A percentile compares a stretch with the other conserved stretches of the same genome.
Conservation (phyloP, 2,329 filamentous ascomycete genomes). For the Aspergillus pseudonomiae region DNA sequence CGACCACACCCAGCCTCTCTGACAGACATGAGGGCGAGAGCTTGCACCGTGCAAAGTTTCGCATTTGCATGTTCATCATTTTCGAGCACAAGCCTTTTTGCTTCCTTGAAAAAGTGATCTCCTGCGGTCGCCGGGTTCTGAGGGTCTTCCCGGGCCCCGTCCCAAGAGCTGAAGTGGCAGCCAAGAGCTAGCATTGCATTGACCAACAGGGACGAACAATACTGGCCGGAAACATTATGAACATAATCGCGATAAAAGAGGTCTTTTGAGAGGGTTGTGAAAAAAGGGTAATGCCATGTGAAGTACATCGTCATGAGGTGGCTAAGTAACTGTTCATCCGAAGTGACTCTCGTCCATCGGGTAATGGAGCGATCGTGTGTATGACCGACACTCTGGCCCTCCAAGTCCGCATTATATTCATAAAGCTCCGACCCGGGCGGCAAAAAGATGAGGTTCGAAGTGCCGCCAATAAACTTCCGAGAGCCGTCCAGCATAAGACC, state of each 20-base stretch:
- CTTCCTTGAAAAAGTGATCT: slow-evolving; percentile 94
- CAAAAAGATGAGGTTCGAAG: slow-evolving; percentile 87
- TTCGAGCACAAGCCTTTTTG: slow-evolving; percentile 84
- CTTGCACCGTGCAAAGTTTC: slow-evolving; percentile 86
- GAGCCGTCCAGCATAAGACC: slow-evolving; percentile 85
- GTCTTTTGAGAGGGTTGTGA: slow-evolving; percentile 83
- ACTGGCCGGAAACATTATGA: slow-evolving; percentile 68
- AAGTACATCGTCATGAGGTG: slow-evolving; percentile 98
- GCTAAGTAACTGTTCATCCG: slow-evolving; percentile 74
- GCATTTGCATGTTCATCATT: slow-evolving; percentile 93
- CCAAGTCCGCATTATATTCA: slow-evolving; percentile 40
- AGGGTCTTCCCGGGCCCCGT: slow-evolving; percentile 70
- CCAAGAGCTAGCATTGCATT: slow-evolving; percentile 93
- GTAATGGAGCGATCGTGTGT: slow-evolving; percentile 70
- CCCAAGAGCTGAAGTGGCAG: slow-evolving; percentile 84
- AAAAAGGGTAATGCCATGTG: slow-evolving; percentile 96
- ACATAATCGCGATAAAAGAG: slow-evolving; percentile 87
- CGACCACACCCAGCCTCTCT: slow-evolving; percentile 91
- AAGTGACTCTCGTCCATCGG: slow-evolving; percentile 86
- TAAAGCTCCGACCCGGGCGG: slow-evolving; percentile 55
- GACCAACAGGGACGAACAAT: slow-evolving; percentile 87
- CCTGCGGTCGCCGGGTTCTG: slow-evolving; percentile 84
- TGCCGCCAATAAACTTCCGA: slow-evolving; percentile 89
- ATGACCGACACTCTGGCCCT: slow-evolving; percentile 49
- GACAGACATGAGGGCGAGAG: slow-evolving; percentile 92